These are phyloP conservation scores for Penicillium sp. DNA, from an alignment of 2,329 filamentous ascomycete genomes.

Conservation along the genomic window DNA sequence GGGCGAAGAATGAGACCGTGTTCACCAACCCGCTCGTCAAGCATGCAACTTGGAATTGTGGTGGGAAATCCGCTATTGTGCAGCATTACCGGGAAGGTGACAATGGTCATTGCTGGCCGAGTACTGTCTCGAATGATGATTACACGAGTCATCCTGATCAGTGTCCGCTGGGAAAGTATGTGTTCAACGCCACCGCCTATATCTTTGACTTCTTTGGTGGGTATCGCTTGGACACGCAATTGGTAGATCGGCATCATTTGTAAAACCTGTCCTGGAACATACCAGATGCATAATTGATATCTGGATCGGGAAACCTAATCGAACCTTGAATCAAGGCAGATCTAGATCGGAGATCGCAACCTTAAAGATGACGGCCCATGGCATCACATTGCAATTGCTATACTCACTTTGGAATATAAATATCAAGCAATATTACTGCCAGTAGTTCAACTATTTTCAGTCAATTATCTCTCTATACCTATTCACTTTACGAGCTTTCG, in stretches of 20 bases:
- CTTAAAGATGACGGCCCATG: neutral
- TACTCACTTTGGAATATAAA: neutral
- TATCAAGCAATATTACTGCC: neutral
- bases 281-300: too few species aligned
- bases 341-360: neutral
- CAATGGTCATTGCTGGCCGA: constrained; percentile 23
- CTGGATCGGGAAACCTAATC: too few species aligned
- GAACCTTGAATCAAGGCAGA: too few species aligned
- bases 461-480: too few species aligned
- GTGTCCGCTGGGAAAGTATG: constrained; percentile 15
- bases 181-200: constrained; percentile 19
- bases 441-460: too few species aligned
- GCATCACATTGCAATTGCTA: neutral
- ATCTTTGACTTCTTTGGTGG: constrained; percentile 20
- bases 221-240: constrained; percentile 21
- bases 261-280: neutral
- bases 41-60: constrained; percentile 20
- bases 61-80: constrained; percentile 15
- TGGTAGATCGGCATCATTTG: too few species aligned
- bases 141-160: constrained; percentile 5
- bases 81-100: constrained; percentile 20
- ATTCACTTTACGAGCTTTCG: too few species aligned
- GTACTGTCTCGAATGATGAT: constrained; percentile 17
- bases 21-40: constrained; percentile 15
- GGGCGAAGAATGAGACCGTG: constrained; percentile 18